Percentiles rank a stretch among this genome's conserved stretches.
phyloP scores from a whole-genome alignment of 371 early-diverging fungal species.

The Syncephalastrum contaminatum region DNA sequence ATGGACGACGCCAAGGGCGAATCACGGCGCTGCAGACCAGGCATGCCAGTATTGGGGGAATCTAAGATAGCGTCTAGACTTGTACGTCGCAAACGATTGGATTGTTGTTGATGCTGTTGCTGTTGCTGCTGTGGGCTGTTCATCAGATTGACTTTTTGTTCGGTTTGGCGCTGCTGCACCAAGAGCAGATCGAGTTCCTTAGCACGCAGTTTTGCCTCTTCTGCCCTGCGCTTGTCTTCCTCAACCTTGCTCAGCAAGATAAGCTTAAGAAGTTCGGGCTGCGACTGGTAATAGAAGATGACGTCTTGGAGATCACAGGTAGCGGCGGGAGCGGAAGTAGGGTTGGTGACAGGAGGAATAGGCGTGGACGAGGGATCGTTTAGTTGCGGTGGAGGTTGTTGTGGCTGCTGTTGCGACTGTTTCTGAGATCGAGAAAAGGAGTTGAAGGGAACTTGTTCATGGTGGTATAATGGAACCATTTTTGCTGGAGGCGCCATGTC shows the following conservation, averaged over 20 bases:
- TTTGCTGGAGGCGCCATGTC: conserved; percentile 10
- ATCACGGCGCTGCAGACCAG: conserved; percentile 12
- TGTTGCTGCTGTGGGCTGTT: conserved; percentile 7
- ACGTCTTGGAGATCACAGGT: conserved; percentile 45
- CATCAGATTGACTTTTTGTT: no score
- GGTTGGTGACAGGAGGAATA: conserved; percentile 7
- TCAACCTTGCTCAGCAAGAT: conserved; percentile 64
- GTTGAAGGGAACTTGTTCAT: conserved; percentile 17
- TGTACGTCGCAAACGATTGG: conserved; percentile 21
- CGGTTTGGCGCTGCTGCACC: conserved; percentile 29
- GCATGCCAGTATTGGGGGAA: conserved; percentile 21
- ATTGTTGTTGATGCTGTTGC: conserved; percentile 6
- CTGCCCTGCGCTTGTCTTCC: conserved; percentile 60
- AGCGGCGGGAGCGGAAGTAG: conserved; percentile 9
- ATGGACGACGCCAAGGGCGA: conserved; percentile 5
- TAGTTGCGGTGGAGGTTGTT: conserved; percentile 4
- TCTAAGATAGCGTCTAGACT: conserved; percentile 35
- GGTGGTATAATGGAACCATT: conserved; percentile 15
- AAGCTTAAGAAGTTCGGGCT: conserved; percentile 59
- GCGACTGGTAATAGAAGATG: conserved; percentile 45
- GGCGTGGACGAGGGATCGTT: not conserved
- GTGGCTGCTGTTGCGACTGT: conserved; percentile 4
- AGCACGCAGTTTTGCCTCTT: conserved; percentile 47
- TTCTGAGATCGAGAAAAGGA: not conserved
- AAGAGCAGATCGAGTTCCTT: conserved; percentile 44